Evolutionary conservation across 1,284 basidiomycete species (phyloP).

Genomic region (Waitea zeae): DNA sequence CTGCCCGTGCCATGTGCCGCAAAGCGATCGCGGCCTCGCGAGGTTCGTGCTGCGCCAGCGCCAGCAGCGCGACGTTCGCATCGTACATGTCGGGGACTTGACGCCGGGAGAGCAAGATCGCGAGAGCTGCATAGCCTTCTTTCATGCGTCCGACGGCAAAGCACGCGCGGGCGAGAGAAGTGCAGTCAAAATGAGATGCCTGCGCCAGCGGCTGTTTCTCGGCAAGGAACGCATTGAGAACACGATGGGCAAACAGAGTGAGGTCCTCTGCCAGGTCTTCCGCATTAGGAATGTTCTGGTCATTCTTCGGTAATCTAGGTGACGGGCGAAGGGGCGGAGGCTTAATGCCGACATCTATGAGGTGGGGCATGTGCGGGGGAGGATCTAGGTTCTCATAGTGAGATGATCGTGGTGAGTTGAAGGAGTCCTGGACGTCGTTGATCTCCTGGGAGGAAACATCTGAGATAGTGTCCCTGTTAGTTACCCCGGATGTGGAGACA

Average conservation of each 20-base stretch:
- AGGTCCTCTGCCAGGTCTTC: conserved; percentile 14
- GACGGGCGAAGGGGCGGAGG: too few relatives aligned
- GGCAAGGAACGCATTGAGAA: conserved; percentile 25
- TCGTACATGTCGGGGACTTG: conserved; percentile 44
- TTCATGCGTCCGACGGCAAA: conserved; percentile 34
- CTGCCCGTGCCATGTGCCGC: conserved; percentile 24
- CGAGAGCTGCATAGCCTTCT: conserved; percentile 30
- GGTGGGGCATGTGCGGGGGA: too few relatives aligned
- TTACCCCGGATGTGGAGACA: too few relatives aligned
- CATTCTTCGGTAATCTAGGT: too few relatives aligned
- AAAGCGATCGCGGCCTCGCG: conserved; percentile 26
- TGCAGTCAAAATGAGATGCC: conserved; percentile 34
- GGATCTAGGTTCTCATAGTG: too few relatives aligned
- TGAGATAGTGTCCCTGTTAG: too few relatives aligned
- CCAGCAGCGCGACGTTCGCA: conserved; percentile 40
- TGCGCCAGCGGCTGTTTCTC: conserved; percentile 24
- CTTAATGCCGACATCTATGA: too few relatives aligned
- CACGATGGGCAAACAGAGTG: conserved; percentile 22
- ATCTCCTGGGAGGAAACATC: too few relatives aligned
- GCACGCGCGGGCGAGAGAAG: conserved; percentile 40
- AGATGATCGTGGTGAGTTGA: too few relatives aligned
- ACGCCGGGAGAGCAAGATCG: conserved; percentile 23
- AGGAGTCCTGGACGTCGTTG: too few relatives aligned
- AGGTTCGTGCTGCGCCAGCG: conserved; percentile 31
- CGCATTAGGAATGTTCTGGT: too few relatives aligned